A percentile compares a stretch with the other conserved stretches of the same genome.
phyloP scores from a whole-genome alignment of 345 rosid genomes.

The Melaleuca quinquenervia region DNA sequence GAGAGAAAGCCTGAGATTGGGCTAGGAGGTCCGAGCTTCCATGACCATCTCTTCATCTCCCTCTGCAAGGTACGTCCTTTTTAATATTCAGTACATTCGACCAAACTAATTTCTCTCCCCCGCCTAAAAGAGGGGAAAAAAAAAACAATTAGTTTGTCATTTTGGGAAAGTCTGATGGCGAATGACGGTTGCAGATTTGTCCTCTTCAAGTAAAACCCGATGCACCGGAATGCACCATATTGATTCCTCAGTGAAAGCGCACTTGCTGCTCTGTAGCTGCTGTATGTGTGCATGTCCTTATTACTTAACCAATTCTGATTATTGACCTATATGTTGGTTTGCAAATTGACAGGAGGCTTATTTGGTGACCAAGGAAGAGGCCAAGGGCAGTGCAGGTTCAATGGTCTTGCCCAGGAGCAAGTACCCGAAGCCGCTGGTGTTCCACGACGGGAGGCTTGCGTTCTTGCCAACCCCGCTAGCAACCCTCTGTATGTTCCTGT shows the following conservation, averaged over 20 bases:
- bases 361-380: slow-evolving; percentile 44
- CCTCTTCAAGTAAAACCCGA: background rate
- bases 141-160: background rate
- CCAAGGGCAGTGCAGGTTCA: slow-evolving; percentile 7
- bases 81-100: background rate
- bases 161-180: background rate
- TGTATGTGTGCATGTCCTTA: background rate
- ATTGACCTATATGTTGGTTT: background rate
- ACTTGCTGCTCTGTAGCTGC: background rate
- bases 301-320: background rate
- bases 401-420: slow-evolving; percentile 48
- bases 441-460: slow-evolving; percentile 96
- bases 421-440: slow-evolving; percentile 79
- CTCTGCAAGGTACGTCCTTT: slow-evolving; percentile 51
- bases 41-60: slow-evolving; percentile 56
- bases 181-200: background rate
- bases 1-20: slow-evolving; percentile 49
- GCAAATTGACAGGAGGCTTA: slow-evolving; percentile 54
- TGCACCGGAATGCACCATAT: background rate
- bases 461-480: slow-evolving; percentile 84
- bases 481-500: slow-evolving; percentile 56
- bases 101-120: background rate
- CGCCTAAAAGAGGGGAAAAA: background rate
- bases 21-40: slow-evolving; percentile 47
- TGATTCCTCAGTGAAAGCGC: background rate